Evolutionary conservation across 495 filamentous ascomycete genomes (phyloP).

Genomic region (Durotheca rogersii): DNA sequence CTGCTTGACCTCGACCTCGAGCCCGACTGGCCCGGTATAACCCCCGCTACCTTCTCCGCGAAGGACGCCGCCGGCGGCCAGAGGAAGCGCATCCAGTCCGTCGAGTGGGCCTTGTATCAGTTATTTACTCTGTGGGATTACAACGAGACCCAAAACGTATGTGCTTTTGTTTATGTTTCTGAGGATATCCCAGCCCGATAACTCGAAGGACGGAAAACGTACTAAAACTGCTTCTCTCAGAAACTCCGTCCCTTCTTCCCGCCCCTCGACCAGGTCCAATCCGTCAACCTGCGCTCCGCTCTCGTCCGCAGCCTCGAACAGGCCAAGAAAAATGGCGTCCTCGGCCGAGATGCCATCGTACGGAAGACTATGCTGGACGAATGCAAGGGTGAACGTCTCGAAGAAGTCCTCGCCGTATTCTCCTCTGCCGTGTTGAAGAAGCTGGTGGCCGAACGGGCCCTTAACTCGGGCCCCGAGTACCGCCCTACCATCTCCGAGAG

Average conservation of each 20-base stretch:
- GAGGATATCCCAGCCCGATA: neutral
- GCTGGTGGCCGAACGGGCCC: slow-evolving; percentile 49
- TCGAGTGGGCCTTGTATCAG: slow-evolving; percentile 83
- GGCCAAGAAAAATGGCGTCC: slow-evolving; percentile 79
- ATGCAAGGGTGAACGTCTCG: slow-evolving; percentile 78
- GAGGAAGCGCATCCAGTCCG: slow-evolving; percentile 71
- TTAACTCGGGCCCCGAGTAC: slow-evolving; percentile 37
- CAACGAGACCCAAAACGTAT: slow-evolving; percentile 67
- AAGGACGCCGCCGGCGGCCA: slow-evolving; percentile 69
- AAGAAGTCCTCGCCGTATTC: slow-evolving; percentile 76
- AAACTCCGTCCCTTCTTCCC: slow-evolving; percentile 90
- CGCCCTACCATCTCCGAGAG: slow-evolving; percentile 52
- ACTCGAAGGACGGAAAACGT: neutral
- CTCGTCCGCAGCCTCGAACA: slow-evolving; percentile 76
- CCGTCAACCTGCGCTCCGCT: slow-evolving; percentile 82
- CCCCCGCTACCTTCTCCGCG: slow-evolving; percentile 60
- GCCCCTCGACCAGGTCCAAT: slow-evolving; percentile 80
- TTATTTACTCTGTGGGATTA: slow-evolving; percentile 81
- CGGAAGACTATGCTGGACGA: slow-evolving; percentile 92
- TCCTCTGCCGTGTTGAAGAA: slow-evolving; percentile 79
- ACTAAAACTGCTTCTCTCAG: slow-evolving; percentile 41
- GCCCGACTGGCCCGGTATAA: slow-evolving; percentile 76
- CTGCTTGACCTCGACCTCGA: slow-evolving; percentile 73
- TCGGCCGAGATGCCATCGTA: slow-evolving; percentile 73
- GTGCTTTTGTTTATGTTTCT: slow-evolving; percentile 11